Evolutionary conservation across 441 rosid species (phyloP), one percentile per base, ranked within the genome.

Genomic region (Euphorbia celastroides): DNA sequence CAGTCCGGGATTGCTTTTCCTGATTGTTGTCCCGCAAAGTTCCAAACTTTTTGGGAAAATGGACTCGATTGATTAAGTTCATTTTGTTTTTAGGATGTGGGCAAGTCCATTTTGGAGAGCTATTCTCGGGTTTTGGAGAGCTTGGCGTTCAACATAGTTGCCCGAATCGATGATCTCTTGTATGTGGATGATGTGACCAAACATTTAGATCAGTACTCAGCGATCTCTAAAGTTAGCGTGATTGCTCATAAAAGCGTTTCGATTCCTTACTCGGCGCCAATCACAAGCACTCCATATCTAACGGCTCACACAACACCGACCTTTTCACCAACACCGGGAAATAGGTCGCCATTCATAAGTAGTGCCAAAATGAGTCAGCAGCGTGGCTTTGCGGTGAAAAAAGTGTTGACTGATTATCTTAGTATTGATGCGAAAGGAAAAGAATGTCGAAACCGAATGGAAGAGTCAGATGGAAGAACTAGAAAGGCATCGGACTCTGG

Each of bases 101-200:
- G 99, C n/a, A 95, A 95, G 77, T 92, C 99, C 65, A 88, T 95
- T 52, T 55, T 95, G 60, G 98, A 95, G 85, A 86, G 96, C 84
- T 95, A 92, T 76, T 90, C 99, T 0, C 80, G 99, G 74, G 97
- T 95, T 46, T 76, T 95, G 69, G 99, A 95, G 81, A 88, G 99
- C 77, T 79, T 92, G 60, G 98, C 98, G 6, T 95, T 86, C 77
- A 95, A 95, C 66, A 87, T 92, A 0, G 84, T 90, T 1, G 98
- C 98, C 27, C 87, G 99, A 7, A 87, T 95, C 1, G 97, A 92
- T 62, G 99, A 95, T 75, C 71, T 95, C 62, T 90, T 95, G 38
- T 85, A 90, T 30, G 97, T 95, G 50, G 95, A 95, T 64, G 96
- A 92, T 73, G 75, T 88, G 56, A 86, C 88, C 66, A 86, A 84